Evolutionary conservation across 768 basidiomycete genomes (phyloP).

Genomic region (Mycena rosella): DNA sequence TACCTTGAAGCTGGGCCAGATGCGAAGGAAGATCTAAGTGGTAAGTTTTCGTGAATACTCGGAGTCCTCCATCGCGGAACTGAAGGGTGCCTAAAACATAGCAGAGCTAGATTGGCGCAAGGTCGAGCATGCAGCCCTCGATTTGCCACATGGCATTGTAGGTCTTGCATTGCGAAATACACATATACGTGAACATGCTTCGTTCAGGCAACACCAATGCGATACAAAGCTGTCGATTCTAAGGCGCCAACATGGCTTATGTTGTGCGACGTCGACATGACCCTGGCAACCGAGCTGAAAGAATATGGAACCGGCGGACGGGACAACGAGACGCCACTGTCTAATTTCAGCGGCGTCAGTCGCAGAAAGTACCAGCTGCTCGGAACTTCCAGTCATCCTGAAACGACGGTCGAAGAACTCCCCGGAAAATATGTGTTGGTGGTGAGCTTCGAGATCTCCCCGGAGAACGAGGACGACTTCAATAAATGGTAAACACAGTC

Average conservation of each 20-base stretch:
- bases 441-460: conserved; percentile 37
- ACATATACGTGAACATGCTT: neutral
- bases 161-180: neutral
- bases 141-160: neutral
- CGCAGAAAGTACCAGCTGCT: conserved; percentile 43
- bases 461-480: conserved; percentile 46
- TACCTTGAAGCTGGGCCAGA: neutral
- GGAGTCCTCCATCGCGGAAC: neutral
- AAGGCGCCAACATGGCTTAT: conserved; percentile 41
- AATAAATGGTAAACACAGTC: conserved; percentile 42
- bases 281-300: conserved; percentile 17
- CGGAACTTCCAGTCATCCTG: conserved; percentile 26
- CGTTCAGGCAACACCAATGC: conserved; percentile 37
- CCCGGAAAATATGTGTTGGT: conserved; percentile 42
- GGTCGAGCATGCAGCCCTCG: neutral
- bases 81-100: neutral
- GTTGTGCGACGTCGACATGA: conserved; percentile 46
- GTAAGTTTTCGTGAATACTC: neutral
- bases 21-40: neutral
- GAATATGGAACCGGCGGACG: neutral
- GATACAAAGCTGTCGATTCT: conserved; percentile 47
- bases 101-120: neutral
- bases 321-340: conserved; percentile 36
- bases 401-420: conserved; percentile 20
- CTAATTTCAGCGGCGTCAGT: conserved; percentile 40